Conservation (phyloP, 2,329 filamentous ascomycete species). For the Scedosporium aurantiacum region DNA sequence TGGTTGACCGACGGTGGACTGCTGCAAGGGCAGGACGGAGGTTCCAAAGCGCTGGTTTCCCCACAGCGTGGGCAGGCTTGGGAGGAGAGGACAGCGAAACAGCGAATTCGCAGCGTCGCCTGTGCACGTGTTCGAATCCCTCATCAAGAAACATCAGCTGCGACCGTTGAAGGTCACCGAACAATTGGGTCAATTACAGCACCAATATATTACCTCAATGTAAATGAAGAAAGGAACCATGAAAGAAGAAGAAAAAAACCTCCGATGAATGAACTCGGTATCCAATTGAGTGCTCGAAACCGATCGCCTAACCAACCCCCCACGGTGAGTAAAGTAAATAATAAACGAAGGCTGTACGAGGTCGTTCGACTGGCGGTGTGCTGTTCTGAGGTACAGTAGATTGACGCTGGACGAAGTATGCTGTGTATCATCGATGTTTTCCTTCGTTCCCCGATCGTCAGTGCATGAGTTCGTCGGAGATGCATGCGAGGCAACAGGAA, state of each 20-base stretch:
- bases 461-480: not conserved
- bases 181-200: not conserved
- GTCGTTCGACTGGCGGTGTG: too few species aligned
- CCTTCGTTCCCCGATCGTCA: not conserved
- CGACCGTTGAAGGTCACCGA: not conserved
- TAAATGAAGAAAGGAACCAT: not conserved
- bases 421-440: not conserved
- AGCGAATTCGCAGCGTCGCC: not conserved
- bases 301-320: not conserved
- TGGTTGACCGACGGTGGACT: not conserved
- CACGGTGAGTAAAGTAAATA: not conserved
- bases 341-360: too few species aligned
- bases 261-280: not conserved
- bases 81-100: not conserved
- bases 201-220: not conserved
- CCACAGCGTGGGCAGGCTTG: not conserved
- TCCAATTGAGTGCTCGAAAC: not conserved
- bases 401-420: not conserved
- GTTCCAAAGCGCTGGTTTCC: not conserved
- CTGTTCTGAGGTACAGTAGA: not conserved
- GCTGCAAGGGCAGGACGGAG: not conserved
- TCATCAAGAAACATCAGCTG: not conserved
- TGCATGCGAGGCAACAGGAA: not conserved
- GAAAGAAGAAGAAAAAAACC: not conserved
- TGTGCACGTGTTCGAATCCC: not conserved